A percentile compares a stretch with the other conserved stretches of the same genome.
Conservation (phyloP, 2,329 filamentous ascomycete genomes). For the Pyrenochaeta sp. region DNA sequence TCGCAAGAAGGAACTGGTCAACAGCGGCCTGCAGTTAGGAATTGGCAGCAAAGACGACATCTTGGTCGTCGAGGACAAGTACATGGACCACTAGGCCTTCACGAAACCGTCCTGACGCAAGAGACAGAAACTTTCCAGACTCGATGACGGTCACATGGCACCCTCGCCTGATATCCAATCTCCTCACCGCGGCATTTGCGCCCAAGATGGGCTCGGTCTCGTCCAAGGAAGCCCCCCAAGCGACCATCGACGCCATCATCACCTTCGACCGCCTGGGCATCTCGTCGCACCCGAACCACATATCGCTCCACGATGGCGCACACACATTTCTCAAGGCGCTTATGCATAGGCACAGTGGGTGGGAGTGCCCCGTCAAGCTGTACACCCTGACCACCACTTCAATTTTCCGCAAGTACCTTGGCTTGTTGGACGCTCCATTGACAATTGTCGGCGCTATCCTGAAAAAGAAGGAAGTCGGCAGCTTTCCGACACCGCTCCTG, state of each 20-base stretch:
- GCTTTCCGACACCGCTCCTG: conserved; percentile 65
- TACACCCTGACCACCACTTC: conserved; percentile 82
- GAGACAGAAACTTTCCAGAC: conserved; percentile 78
- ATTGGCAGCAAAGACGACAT: conserved; percentile 78
- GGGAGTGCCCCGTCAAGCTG: conserved; percentile 76
- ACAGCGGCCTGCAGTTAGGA: conserved; percentile 80
- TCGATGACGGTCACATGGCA: conserved; percentile 86
- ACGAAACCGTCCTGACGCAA: conserved; percentile 2
- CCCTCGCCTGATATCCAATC: conserved; percentile 69
- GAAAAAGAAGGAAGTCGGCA: conserved; percentile 60
- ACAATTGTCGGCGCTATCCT: conserved; percentile 69
- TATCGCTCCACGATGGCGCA: conserved; percentile 84
- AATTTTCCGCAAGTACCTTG: conserved; percentile 80
- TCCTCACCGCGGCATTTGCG: conserved; percentile 77
- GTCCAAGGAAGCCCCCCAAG: conserved; percentile 54
- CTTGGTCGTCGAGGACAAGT: conserved; percentile 82
- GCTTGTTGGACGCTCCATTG: conserved; percentile 75
- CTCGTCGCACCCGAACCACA: conserved; percentile 92
- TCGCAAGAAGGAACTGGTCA: conserved; percentile 81
- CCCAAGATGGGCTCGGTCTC: conserved; percentile 63
- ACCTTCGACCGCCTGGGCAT: conserved; percentile 89
- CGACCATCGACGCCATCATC: conserved; percentile 79
- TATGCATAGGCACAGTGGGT: conserved; percentile 68
- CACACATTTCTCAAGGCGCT: conserved; percentile 73
- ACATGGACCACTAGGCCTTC: conserved; percentile 26